Conservation (phyloP, 2,329 filamentous ascomycete species). For the Celoporthe dispersa region DNA sequence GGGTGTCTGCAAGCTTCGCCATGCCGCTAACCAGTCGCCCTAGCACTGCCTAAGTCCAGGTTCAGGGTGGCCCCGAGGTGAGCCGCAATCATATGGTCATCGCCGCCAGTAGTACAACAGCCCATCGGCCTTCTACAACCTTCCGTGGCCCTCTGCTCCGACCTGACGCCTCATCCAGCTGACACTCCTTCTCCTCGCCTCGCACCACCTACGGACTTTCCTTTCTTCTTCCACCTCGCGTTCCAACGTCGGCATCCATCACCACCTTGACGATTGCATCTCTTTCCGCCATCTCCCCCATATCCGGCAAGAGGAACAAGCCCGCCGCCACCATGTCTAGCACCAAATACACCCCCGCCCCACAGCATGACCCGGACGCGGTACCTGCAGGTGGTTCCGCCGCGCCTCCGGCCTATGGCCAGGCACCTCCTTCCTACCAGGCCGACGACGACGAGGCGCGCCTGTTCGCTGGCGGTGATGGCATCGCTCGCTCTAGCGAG, state of each 20-base stretch:
- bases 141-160: constrained; percentile 14
- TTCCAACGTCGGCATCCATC: not conserved
- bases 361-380: constrained; percentile 85
- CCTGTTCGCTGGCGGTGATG: constrained; percentile 56
- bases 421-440: constrained; percentile 41
- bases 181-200: not conserved
- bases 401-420: constrained; percentile 81
- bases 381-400: constrained; percentile 68
- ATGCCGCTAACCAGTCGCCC: not conserved
- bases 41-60: not conserved
- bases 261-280: not conserved
- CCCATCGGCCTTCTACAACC: constrained; percentile 23
- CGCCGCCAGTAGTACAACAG: constrained; percentile 7
- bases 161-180: constrained; percentile 18
- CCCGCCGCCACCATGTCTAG: constrained; percentile 49
- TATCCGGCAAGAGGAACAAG: not conserved
- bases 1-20: constrained; percentile 14
- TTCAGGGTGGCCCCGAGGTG: constrained; percentile 17
- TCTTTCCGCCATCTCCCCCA: not conserved
- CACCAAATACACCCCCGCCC: constrained; percentile 81
- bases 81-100: constrained; percentile 29
- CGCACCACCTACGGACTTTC: not conserved
- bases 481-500: constrained; percentile 70
- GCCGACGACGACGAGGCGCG: constrained; percentile 58
- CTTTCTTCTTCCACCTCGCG: not conserved